Conservation (phyloP, 202 grass and related monocot species). For the Alloteropsis angusta region DNA sequence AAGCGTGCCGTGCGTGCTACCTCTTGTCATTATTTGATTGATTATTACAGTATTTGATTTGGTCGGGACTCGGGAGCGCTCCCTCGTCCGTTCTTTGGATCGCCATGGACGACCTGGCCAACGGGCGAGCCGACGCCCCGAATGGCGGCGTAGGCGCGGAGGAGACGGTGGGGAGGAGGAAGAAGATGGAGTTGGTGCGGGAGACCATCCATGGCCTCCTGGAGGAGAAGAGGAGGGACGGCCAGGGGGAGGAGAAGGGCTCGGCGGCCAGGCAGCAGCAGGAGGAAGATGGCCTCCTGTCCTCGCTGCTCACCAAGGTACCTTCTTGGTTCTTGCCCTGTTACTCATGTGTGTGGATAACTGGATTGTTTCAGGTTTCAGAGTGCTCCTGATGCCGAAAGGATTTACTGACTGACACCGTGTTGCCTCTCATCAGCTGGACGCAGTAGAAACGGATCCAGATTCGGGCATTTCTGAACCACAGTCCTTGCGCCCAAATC, state of each 20-base stretch:
- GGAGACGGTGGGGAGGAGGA: background rate
- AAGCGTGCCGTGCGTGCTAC: background rate
- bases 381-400: background rate
- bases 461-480: background rate
- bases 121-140: background rate
- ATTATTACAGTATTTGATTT: background rate
- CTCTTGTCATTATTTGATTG: background rate
- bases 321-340: background rate
- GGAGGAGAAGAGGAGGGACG: conserved; percentile 20
- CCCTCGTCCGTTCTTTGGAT: background rate
- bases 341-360: background rate
- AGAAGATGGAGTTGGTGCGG: conserved; percentile 24
- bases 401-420: too few species aligned
- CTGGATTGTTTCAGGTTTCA: background rate
- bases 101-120: conserved; percentile 4
- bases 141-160: background rate
- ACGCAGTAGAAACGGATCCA: background rate
- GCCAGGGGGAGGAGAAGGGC: too few species aligned
- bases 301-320: conserved; percentile 47
- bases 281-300: conserved; percentile 29
- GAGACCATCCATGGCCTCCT: conserved; percentile 34
- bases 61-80: background rate
- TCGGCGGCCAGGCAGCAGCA: too few species aligned
- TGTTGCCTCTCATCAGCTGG: conserved; percentile 10
- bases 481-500: background rate